phyloP scores from a whole-genome alignment of 371 early-diverging fungal species.

The Batkoa obscura region DNA sequence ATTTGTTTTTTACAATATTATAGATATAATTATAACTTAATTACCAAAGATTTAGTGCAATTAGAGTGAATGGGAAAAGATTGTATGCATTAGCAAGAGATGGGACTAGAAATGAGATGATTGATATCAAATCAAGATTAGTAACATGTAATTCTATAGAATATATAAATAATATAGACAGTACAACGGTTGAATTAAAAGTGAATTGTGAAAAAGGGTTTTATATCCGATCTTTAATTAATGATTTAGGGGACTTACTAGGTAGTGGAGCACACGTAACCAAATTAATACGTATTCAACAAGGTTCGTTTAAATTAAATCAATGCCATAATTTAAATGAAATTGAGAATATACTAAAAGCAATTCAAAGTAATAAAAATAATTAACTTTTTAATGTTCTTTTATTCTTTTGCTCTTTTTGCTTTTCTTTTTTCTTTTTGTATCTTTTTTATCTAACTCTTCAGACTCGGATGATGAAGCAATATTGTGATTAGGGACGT shows the following conservation, averaged over 20 bases:
- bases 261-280: conserved; percentile 18
- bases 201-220: conserved; percentile 23
- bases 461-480: no score
- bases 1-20: neutral
- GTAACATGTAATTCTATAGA: no score
- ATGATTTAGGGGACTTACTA: conserved; percentile 17
- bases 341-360: no score
- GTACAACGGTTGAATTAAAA: conserved; percentile 11
- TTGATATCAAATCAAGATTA: no score
- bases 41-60: conserved; percentile 22
- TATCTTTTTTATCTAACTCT: no score
- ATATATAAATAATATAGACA: neutral
- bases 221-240: conserved; percentile 22
- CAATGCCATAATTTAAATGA: neutral
- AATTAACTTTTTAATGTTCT: no score
- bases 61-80: conserved; percentile 28
- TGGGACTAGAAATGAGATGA: neutral
- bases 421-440: no score
- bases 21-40: neutral
- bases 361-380: no score
- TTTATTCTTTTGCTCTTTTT: no score
- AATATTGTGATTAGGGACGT: no score
- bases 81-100: conserved; percentile 33
- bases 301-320: conserved; percentile 14
- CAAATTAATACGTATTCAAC: conserved; percentile 15